Conservation (phyloP, 176 grass and related monocot species). For the Echinochloa phyllopogon region DNA sequence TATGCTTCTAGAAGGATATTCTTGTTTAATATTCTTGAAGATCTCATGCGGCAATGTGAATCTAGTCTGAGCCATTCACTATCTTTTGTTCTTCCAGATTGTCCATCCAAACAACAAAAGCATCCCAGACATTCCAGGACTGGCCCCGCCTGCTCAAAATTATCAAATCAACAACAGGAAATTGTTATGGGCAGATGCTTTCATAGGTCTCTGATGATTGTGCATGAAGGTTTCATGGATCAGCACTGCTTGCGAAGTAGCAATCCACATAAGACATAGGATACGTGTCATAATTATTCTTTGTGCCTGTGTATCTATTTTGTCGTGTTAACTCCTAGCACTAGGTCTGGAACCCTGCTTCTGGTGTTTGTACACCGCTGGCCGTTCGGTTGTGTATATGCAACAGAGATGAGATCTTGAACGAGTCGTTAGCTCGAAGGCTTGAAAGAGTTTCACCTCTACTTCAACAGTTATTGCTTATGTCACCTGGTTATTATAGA, state of each 20-base stretch:
- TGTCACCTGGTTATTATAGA: background rate
- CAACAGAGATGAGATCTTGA: constrained; percentile 42
- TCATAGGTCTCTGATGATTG: constrained; percentile 53
- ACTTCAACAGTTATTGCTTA: background rate
- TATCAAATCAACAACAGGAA: constrained; percentile 59
- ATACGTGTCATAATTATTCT: constrained; percentile 51
- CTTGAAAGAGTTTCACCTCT: background rate
- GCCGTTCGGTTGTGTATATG: constrained; percentile 46
- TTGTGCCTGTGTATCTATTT: constrained; percentile 61
- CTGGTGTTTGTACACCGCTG: constrained; percentile 37
- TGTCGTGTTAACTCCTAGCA: constrained; percentile 29
- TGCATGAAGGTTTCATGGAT: background rate
- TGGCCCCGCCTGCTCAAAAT: constrained; percentile 91
- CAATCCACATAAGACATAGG: background rate
- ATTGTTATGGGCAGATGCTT: constrained; percentile 65
- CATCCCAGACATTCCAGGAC: constrained; percentile 87
- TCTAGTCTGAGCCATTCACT: background rate
- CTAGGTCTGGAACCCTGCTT: constrained; percentile 28
- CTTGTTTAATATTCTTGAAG: constrained; percentile 17
- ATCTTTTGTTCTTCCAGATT: constrained; percentile 61
- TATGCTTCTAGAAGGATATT: constrained; percentile 21
- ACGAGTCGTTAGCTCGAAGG: background rate
- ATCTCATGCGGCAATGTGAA: background rate
- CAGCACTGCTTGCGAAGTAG: constrained; percentile 9
- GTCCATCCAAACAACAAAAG: constrained; percentile 84